Base-by-base conservation (phyloP, 2,329 filamentous ascomycete genomes). In the Metarhizium brunneum region DNA sequence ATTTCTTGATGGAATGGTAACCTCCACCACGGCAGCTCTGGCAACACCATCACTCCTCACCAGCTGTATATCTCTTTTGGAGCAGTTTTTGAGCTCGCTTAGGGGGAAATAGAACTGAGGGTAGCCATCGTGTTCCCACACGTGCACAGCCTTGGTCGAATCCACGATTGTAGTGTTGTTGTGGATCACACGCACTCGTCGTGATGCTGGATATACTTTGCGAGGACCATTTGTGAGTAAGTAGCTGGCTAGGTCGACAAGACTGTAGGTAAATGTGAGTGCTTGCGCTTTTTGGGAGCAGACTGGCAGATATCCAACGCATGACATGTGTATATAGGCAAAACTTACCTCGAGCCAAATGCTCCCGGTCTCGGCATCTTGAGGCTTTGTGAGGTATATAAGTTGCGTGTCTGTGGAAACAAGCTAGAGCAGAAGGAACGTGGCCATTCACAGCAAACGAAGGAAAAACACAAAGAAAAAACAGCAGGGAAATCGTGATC, bases 91-190 rank as follows among this genome's bases (percentile, higher is more conserved):
- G 5, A 73, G 56, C 43, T 65, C 67, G 0, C 57, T 47, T 0
- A 53, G 50, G 0, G 73, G 72, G 3, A 78, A 61, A 54, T 76
- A 77, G 56, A 71, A 73, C 30, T 78, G 70, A 1, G 76, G 77
- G 61, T 78, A 81, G 54, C 65, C 72, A 1, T 72, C 68, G 57
- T 81, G 76, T 60, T 76, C 74, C 74, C 74, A 76, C 8, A 76
- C 68, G 55, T 68, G 69, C 16, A 67, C 53, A 2, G 70, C 72
- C 25, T 64, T 57, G 1, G 65, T 68, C 0, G 73, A 73, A 56
- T 76, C 73, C 16, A 71, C 66, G 29, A 73, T 67, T 55, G 62
- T 62, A 4, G 59, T 60, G 29, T 64, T 61, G 55, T 71, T 68
- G 55, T 67, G 63, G 10, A 71, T 54, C 47, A 71, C 67, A 13